Evolutionary conservation across 805 yeast genomes (phyloP).

Genomic region (Candida anglica): DNA sequence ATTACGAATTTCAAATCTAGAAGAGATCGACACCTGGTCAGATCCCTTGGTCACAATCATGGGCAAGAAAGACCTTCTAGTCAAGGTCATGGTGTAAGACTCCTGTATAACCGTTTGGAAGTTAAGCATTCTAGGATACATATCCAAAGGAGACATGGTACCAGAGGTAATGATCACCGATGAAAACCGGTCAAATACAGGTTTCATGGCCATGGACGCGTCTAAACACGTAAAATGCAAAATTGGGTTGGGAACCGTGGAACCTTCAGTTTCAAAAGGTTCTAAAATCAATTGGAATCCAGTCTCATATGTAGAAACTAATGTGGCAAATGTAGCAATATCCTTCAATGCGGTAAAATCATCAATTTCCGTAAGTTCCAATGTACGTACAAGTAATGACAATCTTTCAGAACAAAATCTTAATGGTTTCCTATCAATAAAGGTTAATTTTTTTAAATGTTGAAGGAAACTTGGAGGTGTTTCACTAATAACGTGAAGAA

Average conservation of each 20-base stretch:
- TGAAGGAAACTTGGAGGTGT: slow-evolving; percentile 91
- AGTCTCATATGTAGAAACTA: slow-evolving; percentile 89
- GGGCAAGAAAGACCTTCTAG: slow-evolving; percentile 89
- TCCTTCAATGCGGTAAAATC: slow-evolving; percentile 92
- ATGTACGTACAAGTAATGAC: slow-evolving; percentile 81
- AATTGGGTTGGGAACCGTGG: slow-evolving; percentile 95
- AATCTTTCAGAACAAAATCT: slow-evolving; percentile 89
- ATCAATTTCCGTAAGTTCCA: slow-evolving; percentile 84
- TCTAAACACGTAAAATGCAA: slow-evolving; percentile 91
- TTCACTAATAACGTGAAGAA: slow-evolving; percentile 94
- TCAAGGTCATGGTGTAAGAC: slow-evolving; percentile 93
- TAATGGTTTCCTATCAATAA: slow-evolving; percentile 87
- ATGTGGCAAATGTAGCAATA: slow-evolving; percentile 93
- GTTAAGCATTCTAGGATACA: slow-evolving; percentile 96
- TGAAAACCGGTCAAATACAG: slow-evolving; percentile 88
- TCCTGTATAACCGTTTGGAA: slow-evolving; percentile 92
- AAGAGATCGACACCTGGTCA: slow-evolving; percentile 95
- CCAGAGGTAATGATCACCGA: slow-evolving; percentile 96
- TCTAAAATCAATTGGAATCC: slow-evolving; percentile 91
- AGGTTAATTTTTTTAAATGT: slow-evolving; percentile 90
- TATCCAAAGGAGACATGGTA: slow-evolving; percentile 95
- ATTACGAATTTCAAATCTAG: slow-evolving; percentile 93
- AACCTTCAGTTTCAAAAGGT: slow-evolving; percentile 91
- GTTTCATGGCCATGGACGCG: slow-evolving; percentile 97
- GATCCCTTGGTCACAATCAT: slow-evolving; percentile 96